Conservation (phyloP, 192 early-diverging fungal genomes). For the Jimgerdemannia lactiflua region DNA sequence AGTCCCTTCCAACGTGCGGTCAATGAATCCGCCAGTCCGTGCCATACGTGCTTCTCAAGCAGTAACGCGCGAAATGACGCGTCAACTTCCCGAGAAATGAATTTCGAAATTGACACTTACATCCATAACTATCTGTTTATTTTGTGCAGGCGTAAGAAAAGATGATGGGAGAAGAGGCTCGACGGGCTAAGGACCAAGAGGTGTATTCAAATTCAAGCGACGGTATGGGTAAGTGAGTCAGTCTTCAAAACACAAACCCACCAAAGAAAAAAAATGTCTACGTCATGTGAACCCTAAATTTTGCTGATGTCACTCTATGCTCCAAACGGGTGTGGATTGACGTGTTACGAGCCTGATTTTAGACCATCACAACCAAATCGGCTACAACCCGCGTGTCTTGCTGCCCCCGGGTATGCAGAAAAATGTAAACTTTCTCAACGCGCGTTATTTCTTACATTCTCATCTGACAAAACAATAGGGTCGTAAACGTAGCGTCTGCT, state of each 20-base stretch:
- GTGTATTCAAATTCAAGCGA: neutral
- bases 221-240: neutral
- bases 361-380: neutral
- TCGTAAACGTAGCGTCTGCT: slow-evolving; percentile 47
- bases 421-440: too few species aligned
- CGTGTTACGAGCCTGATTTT: neutral
- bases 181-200: neutral
- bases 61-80: neutral
- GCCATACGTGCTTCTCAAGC: neutral
- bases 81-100: neutral
- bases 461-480: slow-evolving; percentile 39
- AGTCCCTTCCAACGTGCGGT: neutral
- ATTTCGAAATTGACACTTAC: neutral
- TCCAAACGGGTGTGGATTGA: too few species aligned
- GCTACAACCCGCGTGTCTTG: too few species aligned
- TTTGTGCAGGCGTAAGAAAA: neutral
- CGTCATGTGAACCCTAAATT: neutral
- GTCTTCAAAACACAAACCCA: neutral
- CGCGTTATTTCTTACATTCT: slow-evolving; percentile 5
- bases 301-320: neutral
- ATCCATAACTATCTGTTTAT: neutral
- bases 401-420: too few species aligned
- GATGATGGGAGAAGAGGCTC: neutral
- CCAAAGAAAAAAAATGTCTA: neutral
- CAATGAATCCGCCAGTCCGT: neutral